phyloP scores from a whole-genome alignment of 257 asterid species.

The Eustoma russellianum region DNA sequence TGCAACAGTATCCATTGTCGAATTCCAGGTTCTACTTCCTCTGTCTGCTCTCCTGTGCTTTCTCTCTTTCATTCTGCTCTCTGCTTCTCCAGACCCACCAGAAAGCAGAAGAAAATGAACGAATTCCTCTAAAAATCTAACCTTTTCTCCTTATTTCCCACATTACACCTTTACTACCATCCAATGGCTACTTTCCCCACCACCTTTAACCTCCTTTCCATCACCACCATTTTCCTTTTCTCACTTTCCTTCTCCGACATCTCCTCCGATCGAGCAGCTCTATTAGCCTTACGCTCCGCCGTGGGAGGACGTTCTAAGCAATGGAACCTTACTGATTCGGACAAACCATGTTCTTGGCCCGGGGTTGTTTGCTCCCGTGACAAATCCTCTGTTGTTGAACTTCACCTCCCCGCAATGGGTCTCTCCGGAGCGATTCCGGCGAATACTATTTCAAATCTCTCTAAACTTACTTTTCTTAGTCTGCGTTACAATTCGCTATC shows the following conservation, averaged over 20 bases:
- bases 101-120: too few species aligned
- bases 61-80: too few species aligned
- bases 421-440: constrained; percentile 35
- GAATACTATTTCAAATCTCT: constrained; percentile 34
- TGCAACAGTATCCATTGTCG: too few species aligned
- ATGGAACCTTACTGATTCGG: constrained; percentile 30
- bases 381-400: constrained; percentile 13
- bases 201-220: background rate
- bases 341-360: constrained; percentile 41
- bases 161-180: constrained; percentile 9
- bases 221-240: background rate
- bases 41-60: too few species aligned
- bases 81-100: too few species aligned
- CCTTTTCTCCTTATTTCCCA: constrained; percentile 1
- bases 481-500: constrained; percentile 45
- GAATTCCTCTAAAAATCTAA: too few species aligned
- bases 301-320: constrained; percentile 39
- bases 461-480: constrained; percentile 44
- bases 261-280: constrained; percentile 39
- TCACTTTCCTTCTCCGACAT: constrained; percentile 16
- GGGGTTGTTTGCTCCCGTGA: too few species aligned
- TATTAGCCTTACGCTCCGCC: constrained; percentile 29
- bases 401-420: constrained; percentile 47
- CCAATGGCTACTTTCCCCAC: constrained; percentile 4
- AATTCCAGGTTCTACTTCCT: too few species aligned